phyloP scores from a whole-genome alignment of 192 early-diverging fungal genomes.

The Chytriomyces confervae region DNA sequence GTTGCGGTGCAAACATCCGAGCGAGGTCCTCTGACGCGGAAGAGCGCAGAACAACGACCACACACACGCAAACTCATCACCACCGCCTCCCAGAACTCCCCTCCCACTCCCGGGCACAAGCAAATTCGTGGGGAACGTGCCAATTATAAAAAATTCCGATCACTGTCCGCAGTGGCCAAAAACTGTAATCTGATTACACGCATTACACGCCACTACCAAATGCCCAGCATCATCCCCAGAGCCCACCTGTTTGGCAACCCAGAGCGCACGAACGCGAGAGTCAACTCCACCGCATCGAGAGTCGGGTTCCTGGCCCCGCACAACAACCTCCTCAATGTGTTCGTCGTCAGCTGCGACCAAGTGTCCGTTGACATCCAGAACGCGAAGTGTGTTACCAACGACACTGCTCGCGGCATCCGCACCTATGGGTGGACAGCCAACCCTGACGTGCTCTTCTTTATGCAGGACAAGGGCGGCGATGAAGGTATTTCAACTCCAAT shows the following conservation, averaged over 20 bases:
- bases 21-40: too few relatives aligned
- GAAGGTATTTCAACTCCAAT: constrained; percentile 29
- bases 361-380: constrained; percentile 16
- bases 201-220: too few relatives aligned
- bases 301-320: constrained; percentile 45
- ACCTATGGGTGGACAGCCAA: constrained; percentile 41
- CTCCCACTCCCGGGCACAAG: too few relatives aligned
- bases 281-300: constrained; percentile 23
- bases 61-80: too few relatives aligned
- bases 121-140: too few relatives aligned
- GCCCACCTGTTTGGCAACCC: constrained; percentile 18
- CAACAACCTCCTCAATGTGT: constrained; percentile 42
- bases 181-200: too few relatives aligned
- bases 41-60: too few relatives aligned
- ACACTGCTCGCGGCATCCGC: constrained; percentile 37
- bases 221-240: constrained; percentile 8
- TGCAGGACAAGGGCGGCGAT: constrained; percentile 45
- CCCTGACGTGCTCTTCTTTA: constrained; percentile 38
- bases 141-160: too few relatives aligned
- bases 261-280: neutral
- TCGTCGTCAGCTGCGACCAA: constrained; percentile 5
- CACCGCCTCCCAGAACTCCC: too few relatives aligned
- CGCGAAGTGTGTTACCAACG: constrained; percentile 42
- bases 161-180: too few relatives aligned
- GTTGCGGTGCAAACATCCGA: too few relatives aligned